Percentiles rank a stretch among this genome's conserved stretches.
Evolutionary conservation across 2,329 filamentous ascomycete species (phyloP).

Genomic region (Aspergillus eucalypticola): DNA sequence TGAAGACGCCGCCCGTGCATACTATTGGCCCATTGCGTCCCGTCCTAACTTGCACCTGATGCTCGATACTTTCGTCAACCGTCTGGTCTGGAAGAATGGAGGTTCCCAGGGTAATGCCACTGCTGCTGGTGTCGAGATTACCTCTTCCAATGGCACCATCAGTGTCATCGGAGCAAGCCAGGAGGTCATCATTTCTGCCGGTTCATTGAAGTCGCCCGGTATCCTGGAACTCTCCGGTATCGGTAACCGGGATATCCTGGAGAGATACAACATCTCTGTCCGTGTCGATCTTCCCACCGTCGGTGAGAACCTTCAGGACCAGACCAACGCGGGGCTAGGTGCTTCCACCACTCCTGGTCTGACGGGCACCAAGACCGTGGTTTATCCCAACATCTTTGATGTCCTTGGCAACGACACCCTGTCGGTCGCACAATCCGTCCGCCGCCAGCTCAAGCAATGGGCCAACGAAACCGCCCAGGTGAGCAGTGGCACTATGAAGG

Average conservation of each 20-base stretch:
- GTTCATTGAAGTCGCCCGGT: slow-evolving; percentile 57
- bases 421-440: slow-evolving; percentile 1
- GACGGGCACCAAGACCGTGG: slow-evolving; percentile 4
- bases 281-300: slow-evolving; percentile 40
- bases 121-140: slow-evolving; percentile 20
- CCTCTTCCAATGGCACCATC: slow-evolving; percentile 23
- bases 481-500: slow-evolving; percentile 24
- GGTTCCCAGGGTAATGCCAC: slow-evolving; percentile 23
- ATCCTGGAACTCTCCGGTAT: slow-evolving; percentile 63
- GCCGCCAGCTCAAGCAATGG: slow-evolving; percentile 15
- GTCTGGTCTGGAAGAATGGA: slow-evolving; percentile 40
- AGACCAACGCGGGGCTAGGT: slow-evolving; percentile 11
- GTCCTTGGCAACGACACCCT: slow-evolving; percentile 12
- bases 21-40: slow-evolving; percentile 46
- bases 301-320: slow-evolving; percentile 50
- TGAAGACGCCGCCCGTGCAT: slow-evolving; percentile 51
- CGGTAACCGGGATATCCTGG: slow-evolving; percentile 44
- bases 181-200: slow-evolving; percentile 63
- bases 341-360: background rate
- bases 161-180: slow-evolving; percentile 34
- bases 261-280: slow-evolving; percentile 26
- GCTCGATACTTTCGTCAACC: slow-evolving; percentile 42
- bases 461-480: slow-evolving; percentile 27
- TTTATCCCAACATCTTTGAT: slow-evolving; percentile 12
- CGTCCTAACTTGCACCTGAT: slow-evolving; percentile 25